phyloP scores from a whole-genome alignment of 2,329 filamentous ascomycete species.

The Phaeosphaeriaceae sp. region DNA sequence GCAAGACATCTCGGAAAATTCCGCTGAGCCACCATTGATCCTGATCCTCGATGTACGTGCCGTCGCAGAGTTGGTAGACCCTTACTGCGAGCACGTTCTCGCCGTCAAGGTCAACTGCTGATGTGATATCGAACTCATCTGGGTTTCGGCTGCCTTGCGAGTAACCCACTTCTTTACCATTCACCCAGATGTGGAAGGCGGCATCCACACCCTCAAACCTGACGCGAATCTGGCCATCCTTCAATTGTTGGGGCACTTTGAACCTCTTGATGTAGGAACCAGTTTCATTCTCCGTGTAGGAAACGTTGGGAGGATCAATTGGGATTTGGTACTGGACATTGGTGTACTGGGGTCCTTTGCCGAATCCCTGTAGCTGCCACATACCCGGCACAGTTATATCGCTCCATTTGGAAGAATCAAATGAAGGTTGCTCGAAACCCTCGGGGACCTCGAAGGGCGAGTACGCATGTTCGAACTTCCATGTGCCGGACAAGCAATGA shows the following conservation, averaged over 20 bases:
- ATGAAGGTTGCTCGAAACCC: constrained; percentile 42
- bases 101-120: constrained; percentile 53
- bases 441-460: constrained; percentile 46
- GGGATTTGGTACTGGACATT: constrained; percentile 73
- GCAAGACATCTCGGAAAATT: constrained; percentile 69
- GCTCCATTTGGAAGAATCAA: constrained; percentile 55
- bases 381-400: constrained; percentile 70
- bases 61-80: constrained; percentile 77
- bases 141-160: constrained; percentile 74
- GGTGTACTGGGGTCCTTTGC: constrained; percentile 70
- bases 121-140: constrained; percentile 73
- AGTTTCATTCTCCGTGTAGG: constrained; percentile 68
- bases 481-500: constrained; percentile 45
- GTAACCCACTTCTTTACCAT: constrained; percentile 70
- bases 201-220: constrained; percentile 77
- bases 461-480: constrained; percentile 51
- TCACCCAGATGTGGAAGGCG: constrained; percentile 74
- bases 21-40: constrained; percentile 74
- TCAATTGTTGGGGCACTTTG: constrained; percentile 59
- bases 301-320: constrained; percentile 69
- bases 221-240: constrained; percentile 65
- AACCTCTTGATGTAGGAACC: constrained; percentile 69
- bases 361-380: constrained; percentile 76
- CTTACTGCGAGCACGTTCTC: constrained; percentile 67
- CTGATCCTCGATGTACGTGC: constrained; percentile 73